Percentiles rank a stretch among this genome's conserved stretches.
phyloP scores from a whole-genome alignment of 2,329 filamentous ascomycete species.

The Pestalotiopsis sp. region DNA sequence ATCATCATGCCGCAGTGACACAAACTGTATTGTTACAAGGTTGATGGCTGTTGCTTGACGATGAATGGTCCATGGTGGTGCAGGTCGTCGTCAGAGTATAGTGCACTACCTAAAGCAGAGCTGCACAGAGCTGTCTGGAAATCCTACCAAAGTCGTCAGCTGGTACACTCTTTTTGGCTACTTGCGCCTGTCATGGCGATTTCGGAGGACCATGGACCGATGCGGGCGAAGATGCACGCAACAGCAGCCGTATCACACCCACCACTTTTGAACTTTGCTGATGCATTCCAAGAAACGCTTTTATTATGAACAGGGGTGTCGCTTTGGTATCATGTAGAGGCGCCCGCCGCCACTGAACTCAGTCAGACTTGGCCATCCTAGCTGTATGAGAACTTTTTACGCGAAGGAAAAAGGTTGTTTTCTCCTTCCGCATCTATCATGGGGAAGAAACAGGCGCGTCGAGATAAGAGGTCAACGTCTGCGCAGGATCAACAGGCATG shows the following conservation, averaged over 20 bases:
- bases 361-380: background rate
- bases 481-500: background rate
- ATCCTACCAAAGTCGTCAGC: background rate
- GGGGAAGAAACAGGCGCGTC: background rate
- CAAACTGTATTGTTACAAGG: background rate
- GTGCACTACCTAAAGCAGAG: background rate
- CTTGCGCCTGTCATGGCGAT: background rate
- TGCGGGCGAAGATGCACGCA: background rate
- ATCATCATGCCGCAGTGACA: background rate
- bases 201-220: slow-evolving; percentile 1
- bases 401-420: slow-evolving; percentile 3
- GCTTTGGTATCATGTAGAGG: background rate
- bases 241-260: background rate
- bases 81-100: background rate
- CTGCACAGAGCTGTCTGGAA: background rate
- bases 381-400: slow-evolving; percentile 1
- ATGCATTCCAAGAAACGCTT: background rate
- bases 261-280: background rate
- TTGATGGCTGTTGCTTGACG: background rate
- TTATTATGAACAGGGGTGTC: background rate
- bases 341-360: background rate
- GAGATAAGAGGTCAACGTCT: background rate
- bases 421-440: slow-evolving; percentile 3
- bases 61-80: background rate
- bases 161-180: background rate